phyloP scores from a whole-genome alignment of 148 eudicot species.

The Amaranthus cruentus region DNA sequence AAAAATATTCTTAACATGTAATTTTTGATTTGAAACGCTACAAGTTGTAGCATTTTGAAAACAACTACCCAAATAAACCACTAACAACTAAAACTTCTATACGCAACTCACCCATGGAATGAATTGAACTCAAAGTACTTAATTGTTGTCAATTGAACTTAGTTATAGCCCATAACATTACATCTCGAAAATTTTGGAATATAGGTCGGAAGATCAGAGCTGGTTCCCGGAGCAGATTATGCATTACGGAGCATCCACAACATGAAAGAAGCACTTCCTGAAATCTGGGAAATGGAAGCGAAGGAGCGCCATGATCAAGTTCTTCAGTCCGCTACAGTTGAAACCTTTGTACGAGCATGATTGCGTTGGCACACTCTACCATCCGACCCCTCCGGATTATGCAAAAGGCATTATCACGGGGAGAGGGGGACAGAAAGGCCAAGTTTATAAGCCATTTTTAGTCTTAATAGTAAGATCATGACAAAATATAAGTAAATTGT shows the following conservation, averaged over 20 bases:
- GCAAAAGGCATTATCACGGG: background rate
- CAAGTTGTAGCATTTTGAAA: too few species aligned
- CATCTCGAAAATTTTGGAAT: background rate
- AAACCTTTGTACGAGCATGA: constrained; percentile 36
- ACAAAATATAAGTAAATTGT: background rate
- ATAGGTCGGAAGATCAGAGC: constrained; percentile 74
- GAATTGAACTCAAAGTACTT: background rate
- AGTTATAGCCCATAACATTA: too few species aligned
- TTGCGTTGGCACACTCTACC: background rate
- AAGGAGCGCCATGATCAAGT: constrained; percentile 40
- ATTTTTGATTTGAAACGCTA: too few species aligned
- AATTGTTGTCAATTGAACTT: background rate
- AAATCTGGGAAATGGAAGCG: constrained; percentile 57
- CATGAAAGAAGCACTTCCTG: constrained; percentile 78
- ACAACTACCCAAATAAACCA: too few species aligned
- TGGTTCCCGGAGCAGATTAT: constrained; percentile 77
- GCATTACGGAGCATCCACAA: constrained; percentile 85
- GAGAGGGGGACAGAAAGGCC: too few species aligned
- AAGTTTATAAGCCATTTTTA: background rate
- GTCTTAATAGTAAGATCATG: background rate
- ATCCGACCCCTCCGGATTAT: background rate
- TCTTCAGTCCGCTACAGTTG: constrained; percentile 24
- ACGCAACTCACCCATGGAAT: too few species aligned
- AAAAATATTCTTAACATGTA: too few species aligned
- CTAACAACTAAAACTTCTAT: too few species aligned